Evolutionary conservation across 1,284 basidiomycete genomes (phyloP), one percentile per base, ranked within the genome.

Genomic region (Vanrija sp.): DNA sequence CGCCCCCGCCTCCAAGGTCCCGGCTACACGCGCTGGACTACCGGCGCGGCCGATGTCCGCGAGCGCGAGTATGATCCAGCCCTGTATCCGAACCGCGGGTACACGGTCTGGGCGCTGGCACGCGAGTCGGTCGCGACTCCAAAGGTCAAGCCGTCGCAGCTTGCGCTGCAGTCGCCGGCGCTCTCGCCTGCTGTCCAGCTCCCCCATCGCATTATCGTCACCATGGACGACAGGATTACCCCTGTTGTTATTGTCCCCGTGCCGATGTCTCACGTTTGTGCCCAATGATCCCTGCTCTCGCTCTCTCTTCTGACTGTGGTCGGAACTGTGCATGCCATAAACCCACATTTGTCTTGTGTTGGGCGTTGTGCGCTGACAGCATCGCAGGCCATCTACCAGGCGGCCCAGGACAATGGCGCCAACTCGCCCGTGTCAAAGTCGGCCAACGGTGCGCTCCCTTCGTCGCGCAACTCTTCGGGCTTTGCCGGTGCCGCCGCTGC

Each of bases 21-120:
- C 39, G 70, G 70, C 22, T 53, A 63, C 42, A 60, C 62, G 23
- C 56, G 56, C 19, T 68, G 67, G 64, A 67, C 65, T 3, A 61
- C 61, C 2, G 46, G 39, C 18, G 57, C 63, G 15, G 31, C 31
- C 6, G 31, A 31, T 4, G 24, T 25, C 31, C 31, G 2, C 3
- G 69, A 71, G 24, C 68, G 65, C 53, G 59, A 63, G 36, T 58
- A 61, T 47, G 63, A 72, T 52, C 60, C 63, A 1, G 44, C 50
- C 2, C 42, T 67, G 15, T 72, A 68, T 59, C 64, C 63, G 16
- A 72, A 72, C 50, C 63, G 60, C 8, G 72, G 72, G 2, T 57
- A 52, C 41, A 62, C 66, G 3, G 64, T 66, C 35, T 73, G 66
- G 65, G 69, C 69, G 52, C 42, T 48, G 19, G 22, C 45, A 25